phyloP scores from a whole-genome alignment of 192 early-diverging fungal species.

The Physocladia obscura region DNA sequence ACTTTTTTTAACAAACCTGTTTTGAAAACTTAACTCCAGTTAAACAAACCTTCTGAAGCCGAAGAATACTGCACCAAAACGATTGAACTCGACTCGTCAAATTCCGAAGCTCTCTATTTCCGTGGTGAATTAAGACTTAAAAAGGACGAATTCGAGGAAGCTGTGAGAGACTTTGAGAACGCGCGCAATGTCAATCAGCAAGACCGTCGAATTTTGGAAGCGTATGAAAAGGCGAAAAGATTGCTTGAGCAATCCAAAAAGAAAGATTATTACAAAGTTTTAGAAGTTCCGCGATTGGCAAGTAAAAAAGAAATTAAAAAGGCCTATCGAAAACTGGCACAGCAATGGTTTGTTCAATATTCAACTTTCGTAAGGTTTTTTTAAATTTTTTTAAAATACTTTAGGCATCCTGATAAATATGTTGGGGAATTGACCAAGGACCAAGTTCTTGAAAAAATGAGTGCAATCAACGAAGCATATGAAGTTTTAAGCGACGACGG shows the following conservation, averaged over 20 bases:
- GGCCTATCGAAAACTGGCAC: constrained; percentile 85
- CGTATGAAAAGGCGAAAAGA: constrained; percentile 62
- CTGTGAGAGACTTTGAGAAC: constrained; percentile 68
- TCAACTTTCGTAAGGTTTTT: not conserved
- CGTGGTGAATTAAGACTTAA: constrained; percentile 70
- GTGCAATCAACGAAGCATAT: constrained; percentile 89
- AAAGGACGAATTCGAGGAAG: constrained; percentile 75
- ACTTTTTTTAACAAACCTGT: not conserved
- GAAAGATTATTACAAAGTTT: constrained; percentile 95
- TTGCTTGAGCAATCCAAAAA: constrained; percentile 55
- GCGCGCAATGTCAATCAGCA: constrained; percentile 67
- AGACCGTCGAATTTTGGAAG: constrained; percentile 56
- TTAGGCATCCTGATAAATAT: constrained; percentile 54
- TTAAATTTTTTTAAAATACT: not conserved
- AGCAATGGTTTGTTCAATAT: constrained; percentile 63
- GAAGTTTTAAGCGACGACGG: constrained; percentile 67
- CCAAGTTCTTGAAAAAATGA: constrained; percentile 84
- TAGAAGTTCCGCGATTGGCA: constrained; percentile 77
- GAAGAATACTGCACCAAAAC: constrained; percentile 69
- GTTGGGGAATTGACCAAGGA: constrained; percentile 74
- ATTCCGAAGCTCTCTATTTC: constrained; percentile 71
- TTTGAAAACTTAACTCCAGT: constrained; percentile 31
- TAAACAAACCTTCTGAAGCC: constrained; percentile 55
- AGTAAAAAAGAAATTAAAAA: constrained; percentile 80
- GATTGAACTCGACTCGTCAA: constrained; percentile 67